Conservation (phyloP, 2,329 filamentous ascomycete genomes). For the Curvularia lunata region DNA sequence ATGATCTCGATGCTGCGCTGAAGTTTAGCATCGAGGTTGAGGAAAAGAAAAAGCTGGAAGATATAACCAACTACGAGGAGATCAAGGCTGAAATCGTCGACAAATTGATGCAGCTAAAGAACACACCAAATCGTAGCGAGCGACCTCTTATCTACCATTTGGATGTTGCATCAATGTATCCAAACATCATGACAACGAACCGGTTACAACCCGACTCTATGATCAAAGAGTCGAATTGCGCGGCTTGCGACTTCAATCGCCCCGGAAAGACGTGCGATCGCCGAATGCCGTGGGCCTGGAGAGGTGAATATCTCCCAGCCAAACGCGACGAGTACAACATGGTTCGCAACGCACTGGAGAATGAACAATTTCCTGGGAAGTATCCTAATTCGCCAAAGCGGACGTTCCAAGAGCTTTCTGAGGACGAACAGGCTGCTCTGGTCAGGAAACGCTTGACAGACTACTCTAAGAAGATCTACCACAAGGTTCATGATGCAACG, state of each 20-base stretch:
- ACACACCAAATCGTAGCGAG: slow-evolving; percentile 83
- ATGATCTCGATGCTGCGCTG: slow-evolving; percentile 85
- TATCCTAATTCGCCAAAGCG: slow-evolving; percentile 71
- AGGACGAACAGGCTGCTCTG: slow-evolving; percentile 80
- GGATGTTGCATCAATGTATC: slow-evolving; percentile 99
- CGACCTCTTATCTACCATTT: slow-evolving; percentile 94
- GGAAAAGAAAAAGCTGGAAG: slow-evolving; percentile 60
- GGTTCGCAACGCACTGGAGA: slow-evolving; percentile 90
- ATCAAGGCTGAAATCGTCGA: slow-evolving; percentile 82
- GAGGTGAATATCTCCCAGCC: slow-evolving; percentile 94
- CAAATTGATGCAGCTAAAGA: slow-evolving; percentile 73
- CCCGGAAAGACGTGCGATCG: slow-evolving; percentile 97
- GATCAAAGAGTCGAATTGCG: slow-evolving; percentile 95
- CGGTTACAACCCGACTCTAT: slow-evolving; percentile 98
- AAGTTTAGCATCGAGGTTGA: slow-evolving; percentile 73
- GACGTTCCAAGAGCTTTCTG: slow-evolving; percentile 78
- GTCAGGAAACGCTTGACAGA: slow-evolving; percentile 87
- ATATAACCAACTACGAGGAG: slow-evolving; percentile 59
- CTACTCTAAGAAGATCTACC: slow-evolving; percentile 98
- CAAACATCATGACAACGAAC: slow-evolving; percentile 99
- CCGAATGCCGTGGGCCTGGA: slow-evolving; percentile 94
- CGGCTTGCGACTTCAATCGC: slow-evolving; percentile 96
- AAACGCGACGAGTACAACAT: slow-evolving; percentile 99
- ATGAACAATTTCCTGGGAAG: slow-evolving; percentile 88
- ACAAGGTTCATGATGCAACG: slow-evolving; percentile 96